phyloP scores from a whole-genome alignment of 169 alveolate species.

The Eimeria praecox region DNA sequence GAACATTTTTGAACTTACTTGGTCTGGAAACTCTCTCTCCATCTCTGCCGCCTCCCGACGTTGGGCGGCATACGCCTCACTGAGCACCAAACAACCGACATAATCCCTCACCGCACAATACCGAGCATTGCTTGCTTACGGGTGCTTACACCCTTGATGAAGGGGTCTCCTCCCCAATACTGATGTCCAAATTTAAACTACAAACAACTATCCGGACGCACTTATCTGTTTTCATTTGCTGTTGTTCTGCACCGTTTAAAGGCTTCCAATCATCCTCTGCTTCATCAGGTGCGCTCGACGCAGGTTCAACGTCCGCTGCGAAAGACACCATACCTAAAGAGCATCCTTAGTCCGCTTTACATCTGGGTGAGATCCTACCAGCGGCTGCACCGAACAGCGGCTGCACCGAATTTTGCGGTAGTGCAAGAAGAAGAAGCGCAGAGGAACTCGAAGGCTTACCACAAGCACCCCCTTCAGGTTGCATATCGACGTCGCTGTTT shows the following conservation, averaged over 20 bases:
- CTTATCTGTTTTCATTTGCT: constrained; percentile 33
- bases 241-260: constrained; percentile 35
- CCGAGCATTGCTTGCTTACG: background rate
- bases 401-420: too few species aligned
- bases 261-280: constrained; percentile 57
- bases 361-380: background rate
- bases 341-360: background rate
- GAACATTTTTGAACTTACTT: background rate
- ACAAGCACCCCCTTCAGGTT: constrained; percentile 19
- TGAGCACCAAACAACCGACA: background rate
- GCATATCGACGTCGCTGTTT: constrained; percentile 33
- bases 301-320: constrained; percentile 4
- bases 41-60: constrained; percentile 77
- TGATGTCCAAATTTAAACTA: background rate
- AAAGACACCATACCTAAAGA: background rate
- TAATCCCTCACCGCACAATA: background rate
- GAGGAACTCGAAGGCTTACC: background rate
- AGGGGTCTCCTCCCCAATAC: background rate
- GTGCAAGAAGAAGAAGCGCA: background rate
- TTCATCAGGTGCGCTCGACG: constrained; percentile 22
- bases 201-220: background rate
- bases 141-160: background rate
- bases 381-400: background rate
- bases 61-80: constrained; percentile 63
- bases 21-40: constrained; percentile 73